These are phyloP conservation scores for barrel medic (Medicago truncatula) DNA, from an alignment of 306 rosid species.

Conservation along the genomic window MtrunA17r5.0-ANR NC_053045.1:761001-761500, in stretches of 20 bases:
- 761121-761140: neutral
- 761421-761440: conserved; percentile 47
- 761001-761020: too few species aligned
- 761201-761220: too few species aligned
- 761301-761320: conserved; percentile 76
- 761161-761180: too few species aligned
- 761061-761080: too few species aligned
- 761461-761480: conserved; percentile 58
- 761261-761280: conserved; percentile 75
- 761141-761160: neutral
- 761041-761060: too few species aligned
- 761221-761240: too few species aligned
- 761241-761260: conserved; percentile 66
- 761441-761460: conserved; percentile 67
- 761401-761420: too few species aligned
- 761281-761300: conserved; percentile 90
- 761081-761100: too few species aligned
- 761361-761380: neutral
- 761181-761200: too few species aligned
- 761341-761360: neutral
- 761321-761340: conserved; percentile 59
- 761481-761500: conserved; percentile 55
- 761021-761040: too few species aligned
- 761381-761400: neutral
- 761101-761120: too few species aligned